Conservation (phyloP, 208 protist genomes). For the Blastocrithidia nonstop region DNA sequence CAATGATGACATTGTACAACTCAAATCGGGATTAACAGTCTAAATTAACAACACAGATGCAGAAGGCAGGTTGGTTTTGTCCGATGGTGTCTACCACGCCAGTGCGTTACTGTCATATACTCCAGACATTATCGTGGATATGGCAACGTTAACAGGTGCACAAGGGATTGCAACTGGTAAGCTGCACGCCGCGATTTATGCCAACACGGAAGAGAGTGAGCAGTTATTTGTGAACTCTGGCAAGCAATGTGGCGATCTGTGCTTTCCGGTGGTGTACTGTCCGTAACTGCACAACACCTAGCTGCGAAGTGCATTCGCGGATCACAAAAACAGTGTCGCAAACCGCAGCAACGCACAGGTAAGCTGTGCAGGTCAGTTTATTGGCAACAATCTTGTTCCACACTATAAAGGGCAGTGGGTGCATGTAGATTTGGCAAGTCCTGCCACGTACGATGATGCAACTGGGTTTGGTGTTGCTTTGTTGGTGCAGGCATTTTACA, state of each 20-base stretch:
- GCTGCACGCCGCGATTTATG: constrained; percentile 67
- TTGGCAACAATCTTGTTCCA: constrained; percentile 39
- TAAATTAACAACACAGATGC: constrained; percentile 90
- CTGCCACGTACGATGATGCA: constrained; percentile 37
- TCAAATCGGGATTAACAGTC: constrained; percentile 78
- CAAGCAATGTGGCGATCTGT: constrained; percentile 52
- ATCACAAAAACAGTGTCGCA: constrained; percentile 54
- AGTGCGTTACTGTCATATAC: constrained; percentile 52
- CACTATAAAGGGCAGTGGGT: constrained; percentile 65
- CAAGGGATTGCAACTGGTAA: constrained; percentile 73
- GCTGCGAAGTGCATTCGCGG: constrained; percentile 51
- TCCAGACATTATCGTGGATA: constrained; percentile 73
- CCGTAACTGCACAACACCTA: constrained; percentile 72
- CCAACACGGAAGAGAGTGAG: constrained; percentile 60
- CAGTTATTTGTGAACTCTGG: constrained; percentile 24
- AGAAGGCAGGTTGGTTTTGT: constrained; percentile 84
- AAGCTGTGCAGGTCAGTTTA: constrained; percentile 73
- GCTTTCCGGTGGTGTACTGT: constrained; percentile 77
- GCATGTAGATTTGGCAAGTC: constrained; percentile 74
- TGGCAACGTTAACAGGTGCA: constrained; percentile 86
- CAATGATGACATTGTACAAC: constrained; percentile 77
- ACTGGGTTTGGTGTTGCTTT: constrained; percentile 71
- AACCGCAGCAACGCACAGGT: constrained; percentile 53
- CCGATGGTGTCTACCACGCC: constrained; percentile 83
- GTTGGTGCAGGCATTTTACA: constrained; percentile 29